phyloP scores from a whole-genome alignment of 2,329 filamentous ascomycete genomes.

The Venturia effusa region DNA sequence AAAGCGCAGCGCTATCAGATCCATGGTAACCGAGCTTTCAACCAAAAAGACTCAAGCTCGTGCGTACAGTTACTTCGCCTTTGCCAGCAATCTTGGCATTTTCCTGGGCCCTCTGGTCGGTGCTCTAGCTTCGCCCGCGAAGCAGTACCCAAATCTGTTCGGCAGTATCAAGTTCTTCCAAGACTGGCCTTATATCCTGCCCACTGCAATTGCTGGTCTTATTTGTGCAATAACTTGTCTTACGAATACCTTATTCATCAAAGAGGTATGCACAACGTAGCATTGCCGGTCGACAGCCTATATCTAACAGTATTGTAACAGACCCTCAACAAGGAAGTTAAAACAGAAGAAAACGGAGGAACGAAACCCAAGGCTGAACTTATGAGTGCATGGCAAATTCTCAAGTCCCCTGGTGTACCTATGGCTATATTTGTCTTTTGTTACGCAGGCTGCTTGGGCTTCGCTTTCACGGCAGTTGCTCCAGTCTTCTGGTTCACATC shows the following conservation, averaged over 20 bases:
- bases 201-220: conserved; percentile 46
- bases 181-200: conserved; percentile 54
- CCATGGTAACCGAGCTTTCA: conserved; percentile 67
- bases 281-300: neutral
- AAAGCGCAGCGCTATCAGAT: conserved; percentile 52
- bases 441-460: conserved; percentile 57
- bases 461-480: conserved; percentile 59
- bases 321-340: neutral
- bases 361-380: neutral
- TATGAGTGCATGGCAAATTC: conserved; percentile 41
- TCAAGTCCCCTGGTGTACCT: conserved; percentile 54
- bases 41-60: conserved; percentile 59
- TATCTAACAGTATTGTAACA: neutral
- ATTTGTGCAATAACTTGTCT: conserved; percentile 45
- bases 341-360: neutral
- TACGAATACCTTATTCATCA: conserved; percentile 44
- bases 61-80: conserved; percentile 68
- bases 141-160: conserved; percentile 51
- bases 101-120: conserved; percentile 62
- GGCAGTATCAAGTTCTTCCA: conserved; percentile 46
- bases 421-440: conserved; percentile 55
- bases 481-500: conserved; percentile 60
- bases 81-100: conserved; percentile 63
- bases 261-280: conserved; percentile 35
- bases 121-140: conserved; percentile 53